Conservation (phyloP, 2,329 filamentous ascomycete species). For the Epicoccum sorghinum region DNA sequence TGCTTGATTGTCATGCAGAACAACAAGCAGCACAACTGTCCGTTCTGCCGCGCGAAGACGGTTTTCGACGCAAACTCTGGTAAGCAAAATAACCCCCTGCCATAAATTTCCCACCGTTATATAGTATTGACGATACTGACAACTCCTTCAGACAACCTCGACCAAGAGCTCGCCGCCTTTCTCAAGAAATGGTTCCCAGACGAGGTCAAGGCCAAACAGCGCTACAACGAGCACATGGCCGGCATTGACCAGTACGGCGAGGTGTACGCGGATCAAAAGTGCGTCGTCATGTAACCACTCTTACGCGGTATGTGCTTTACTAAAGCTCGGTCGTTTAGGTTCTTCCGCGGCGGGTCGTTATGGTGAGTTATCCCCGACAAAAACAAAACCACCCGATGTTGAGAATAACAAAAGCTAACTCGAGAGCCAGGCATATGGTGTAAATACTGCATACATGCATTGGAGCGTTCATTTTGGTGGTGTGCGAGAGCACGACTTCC, state of each 20-base stretch:
- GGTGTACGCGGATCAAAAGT: conserved; percentile 63
- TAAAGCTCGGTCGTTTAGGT: conserved; percentile 11
- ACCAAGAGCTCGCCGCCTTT: conserved; percentile 70
- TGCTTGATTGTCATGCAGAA: conserved; percentile 83
- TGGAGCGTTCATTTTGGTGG: no score
- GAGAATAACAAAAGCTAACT: neutral
- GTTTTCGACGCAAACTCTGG: conserved; percentile 72
- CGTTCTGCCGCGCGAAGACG: conserved; percentile 74
- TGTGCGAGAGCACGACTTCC: neutral
- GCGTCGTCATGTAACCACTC: conserved; percentile 61
- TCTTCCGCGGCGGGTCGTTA: conserved; percentile 22
- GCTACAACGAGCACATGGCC: conserved; percentile 76
- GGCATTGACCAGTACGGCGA: conserved; percentile 75
- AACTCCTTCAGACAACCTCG: conserved; percentile 65
- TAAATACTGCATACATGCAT: neutral
- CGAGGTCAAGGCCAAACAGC: conserved; percentile 65
- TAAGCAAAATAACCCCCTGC: conserved; percentile 25
- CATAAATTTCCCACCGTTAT: no score
- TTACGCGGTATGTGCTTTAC: no score
- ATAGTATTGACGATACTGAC: no score
- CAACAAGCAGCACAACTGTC: conserved; percentile 70
- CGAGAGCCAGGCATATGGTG: neutral
- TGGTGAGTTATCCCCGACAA: conserved; percentile 10
- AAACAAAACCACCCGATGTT: no score
- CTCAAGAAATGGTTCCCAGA: conserved; percentile 79